Percentiles rank a stretch among this genome's conserved stretches.
phyloP scores from a whole-genome alignment of 2,329 filamentous ascomycete species.

The Metarhizium brunneum region DNA sequence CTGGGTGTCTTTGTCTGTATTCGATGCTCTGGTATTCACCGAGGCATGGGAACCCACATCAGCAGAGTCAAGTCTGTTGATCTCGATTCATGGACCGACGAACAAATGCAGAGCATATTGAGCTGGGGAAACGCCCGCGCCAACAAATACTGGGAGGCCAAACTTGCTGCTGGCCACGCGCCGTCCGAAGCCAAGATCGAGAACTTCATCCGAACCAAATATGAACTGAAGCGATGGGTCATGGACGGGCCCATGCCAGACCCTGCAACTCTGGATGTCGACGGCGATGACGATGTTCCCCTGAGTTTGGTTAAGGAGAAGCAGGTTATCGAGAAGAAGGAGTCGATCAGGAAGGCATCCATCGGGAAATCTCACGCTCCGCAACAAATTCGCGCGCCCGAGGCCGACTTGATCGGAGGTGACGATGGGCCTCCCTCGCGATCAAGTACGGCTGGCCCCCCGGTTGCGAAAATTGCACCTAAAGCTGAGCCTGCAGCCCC shows the following conservation, averaged over 20 bases:
- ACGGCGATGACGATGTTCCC: slow-evolving; percentile 75
- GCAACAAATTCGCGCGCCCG: slow-evolving; percentile 29
- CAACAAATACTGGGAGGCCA: slow-evolving; percentile 98
- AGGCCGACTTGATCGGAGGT: slow-evolving; percentile 76
- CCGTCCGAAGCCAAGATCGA: slow-evolving; percentile 97
- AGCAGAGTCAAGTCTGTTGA: slow-evolving; percentile 97
- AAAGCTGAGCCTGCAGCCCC: slow-evolving; percentile 58
- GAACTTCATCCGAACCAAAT: slow-evolving; percentile 99
- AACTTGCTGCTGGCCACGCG: slow-evolving; percentile 80
- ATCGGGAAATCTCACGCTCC: slow-evolving; percentile 33
- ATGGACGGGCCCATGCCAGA: slow-evolving; percentile 96
- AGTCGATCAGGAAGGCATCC: slow-evolving; percentile 51
- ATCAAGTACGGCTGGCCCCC: slow-evolving; percentile 65
- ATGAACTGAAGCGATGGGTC: slow-evolving; percentile 97
- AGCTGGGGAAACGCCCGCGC: slow-evolving; percentile 94
- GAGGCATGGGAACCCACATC: slow-evolving; percentile 98
- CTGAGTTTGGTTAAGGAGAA: slow-evolving; percentile 57
- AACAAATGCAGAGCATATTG: slow-evolving; percentile 87
- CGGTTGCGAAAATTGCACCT: slow-evolving; percentile 45
- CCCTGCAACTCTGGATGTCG: slow-evolving; percentile 74
- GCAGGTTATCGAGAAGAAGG: slow-evolving; percentile 51
- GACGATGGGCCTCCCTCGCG: slow-evolving; percentile 59
- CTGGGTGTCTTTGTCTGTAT: slow-evolving; percentile 96
- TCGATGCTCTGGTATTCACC: slow-evolving; percentile 95
- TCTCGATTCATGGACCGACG: slow-evolving; percentile 96